Base-by-base conservation (phyloP, 2,329 filamentous ascomycete species). In the Alternaria triticina region DNA sequence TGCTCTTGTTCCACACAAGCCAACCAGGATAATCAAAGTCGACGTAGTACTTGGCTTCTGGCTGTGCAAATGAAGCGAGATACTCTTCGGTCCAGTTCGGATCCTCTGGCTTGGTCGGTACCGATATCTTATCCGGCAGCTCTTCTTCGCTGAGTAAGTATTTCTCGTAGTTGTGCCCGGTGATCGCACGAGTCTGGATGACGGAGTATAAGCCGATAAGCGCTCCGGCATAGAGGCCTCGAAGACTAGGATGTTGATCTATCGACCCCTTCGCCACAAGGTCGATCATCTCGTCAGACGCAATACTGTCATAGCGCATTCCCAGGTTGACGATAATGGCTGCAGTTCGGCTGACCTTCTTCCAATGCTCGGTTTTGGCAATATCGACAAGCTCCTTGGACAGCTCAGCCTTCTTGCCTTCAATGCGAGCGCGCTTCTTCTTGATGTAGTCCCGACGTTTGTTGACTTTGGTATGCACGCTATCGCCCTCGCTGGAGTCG, bases 1-100 rank as follows among this genome's bases (percentile, higher is more conserved):
- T 95, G 30, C 86, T 89, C 79, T 96, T 93, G 56, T 91, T 91
- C 96, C 96, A 99, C 0, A 97, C 94, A 17, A 99, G 86, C 96
- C 96, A 99, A 30, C 96, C 96, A 5, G 95, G 93, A 76, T 96
- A 92, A 76, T 98, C 95, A 58, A 89, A 88, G 76, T 99, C 96
- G 49, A 98, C 89, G 77, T 94, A 96, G 78, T 96, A 97, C 67
- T 97, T 90, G 0, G 93, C 90, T 30, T 89, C 90, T 6, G 91
- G 89, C 51, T 91, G 86, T 10, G 90, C 89, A 77, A 99, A 99
- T 22, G 88, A 86, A 2, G 89, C 86, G 1, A 99, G 84, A 74
- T 93, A 97, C 23, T 90, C 87, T 58, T 90, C 80, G 0, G 96
- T 99, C 86, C 93, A 97, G 9, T 87, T 84, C 0, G 89, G 86